Evolutionary conservation across 768 basidiomycete species (phyloP), one percentile per base, ranked within the genome.

Genomic region (Chalciporus piperatus): DNA sequence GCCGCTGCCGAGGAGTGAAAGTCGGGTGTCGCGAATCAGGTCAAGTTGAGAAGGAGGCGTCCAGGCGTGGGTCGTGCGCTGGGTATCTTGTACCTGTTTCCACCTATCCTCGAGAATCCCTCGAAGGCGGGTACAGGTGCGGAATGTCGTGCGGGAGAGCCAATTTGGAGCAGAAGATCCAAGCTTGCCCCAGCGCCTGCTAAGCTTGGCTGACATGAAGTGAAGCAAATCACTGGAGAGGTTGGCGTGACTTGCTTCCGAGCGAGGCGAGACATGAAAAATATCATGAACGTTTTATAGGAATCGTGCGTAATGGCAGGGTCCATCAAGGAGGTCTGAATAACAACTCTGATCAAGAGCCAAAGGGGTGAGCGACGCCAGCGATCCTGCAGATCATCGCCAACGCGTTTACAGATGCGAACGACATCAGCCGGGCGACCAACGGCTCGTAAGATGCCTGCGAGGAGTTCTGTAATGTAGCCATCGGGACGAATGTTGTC

Each of bases 201-300:
- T 47, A 19, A 61, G 46, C 37, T 63, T 64, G 13, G 39, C 41
- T 1, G 57, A 55, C 57, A 68, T 67, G 20, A 48, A 56, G 28
- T 59, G 59, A 30, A 70, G 59, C 4, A 65, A 27, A 33, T 68
- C 57, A 43, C 51, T 64, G 5, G 54, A 40, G 32, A 57, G 41
- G n/a, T 57, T 16, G 0, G 4, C 4, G 1, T 54, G 37, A 2
- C 61, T 45, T 2, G 64, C 65, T 2, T 59, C 19, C 11, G 53
- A 3, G 74, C 51, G 2, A 64, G 40, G 20, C 54, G 41, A 2
- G 69, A 58, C 28, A 73, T 51, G 47, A 79, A 63, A 46, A 71
- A 79, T 2, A 75, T 49, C 58, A 78, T 72, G 61, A 82, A 82
- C 9, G 33, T 11, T 47, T 81, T 82, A 63, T 82, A 82, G 1